These are phyloP conservation scores for Moelleriella libera DNA, from an alignment of 2,329 filamentous ascomycete species.

Conservation along the genomic window DNA sequence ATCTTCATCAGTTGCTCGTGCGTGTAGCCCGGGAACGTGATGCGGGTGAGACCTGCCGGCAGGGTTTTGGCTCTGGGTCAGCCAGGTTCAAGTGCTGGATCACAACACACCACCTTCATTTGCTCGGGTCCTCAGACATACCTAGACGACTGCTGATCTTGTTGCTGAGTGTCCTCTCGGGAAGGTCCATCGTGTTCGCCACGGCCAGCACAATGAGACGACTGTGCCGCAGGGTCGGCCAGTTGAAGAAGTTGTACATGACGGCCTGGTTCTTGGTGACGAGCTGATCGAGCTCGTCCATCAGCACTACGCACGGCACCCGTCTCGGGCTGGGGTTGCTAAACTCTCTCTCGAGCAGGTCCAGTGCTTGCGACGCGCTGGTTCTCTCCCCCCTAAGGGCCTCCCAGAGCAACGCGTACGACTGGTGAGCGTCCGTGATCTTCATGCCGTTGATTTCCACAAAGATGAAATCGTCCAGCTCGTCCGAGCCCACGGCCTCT, in stretches of 20 bases:
- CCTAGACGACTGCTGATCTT: slow-evolving; percentile 88
- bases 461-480: slow-evolving; percentile 96
- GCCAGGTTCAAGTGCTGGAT: no score
- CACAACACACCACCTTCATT: neutral
- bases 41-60: slow-evolving; percentile 60
- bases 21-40: slow-evolving; percentile 94
- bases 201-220: slow-evolving; percentile 92
- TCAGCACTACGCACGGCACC: slow-evolving; percentile 89
- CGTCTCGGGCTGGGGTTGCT: slow-evolving; percentile 78
- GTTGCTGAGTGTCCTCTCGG: slow-evolving; percentile 90
- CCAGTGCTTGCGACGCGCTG: slow-evolving; percentile 79
- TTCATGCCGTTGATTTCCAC: slow-evolving; percentile 99
- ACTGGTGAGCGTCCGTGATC: slow-evolving; percentile 93
- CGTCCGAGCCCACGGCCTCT: slow-evolving; percentile 73
- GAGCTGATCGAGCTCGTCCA: slow-evolving; percentile 96
- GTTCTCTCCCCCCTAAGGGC: slow-evolving; percentile 87
- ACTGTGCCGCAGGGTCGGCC: slow-evolving; percentile 84
- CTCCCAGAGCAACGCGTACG: slow-evolving; percentile 91
- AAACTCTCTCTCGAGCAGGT: slow-evolving; percentile 85
- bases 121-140: slow-evolving; percentile 10
- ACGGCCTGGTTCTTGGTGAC: slow-evolving; percentile 98
- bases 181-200: slow-evolving; percentile 97
- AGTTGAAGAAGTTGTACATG: slow-evolving; percentile 99
- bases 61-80: neutral
- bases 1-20: slow-evolving; percentile 96